Evolutionary conservation across 768 basidiomycete species (phyloP), one percentile per base, ranked within the genome.

Genomic region (Tricholoma furcatifolium): DNA sequence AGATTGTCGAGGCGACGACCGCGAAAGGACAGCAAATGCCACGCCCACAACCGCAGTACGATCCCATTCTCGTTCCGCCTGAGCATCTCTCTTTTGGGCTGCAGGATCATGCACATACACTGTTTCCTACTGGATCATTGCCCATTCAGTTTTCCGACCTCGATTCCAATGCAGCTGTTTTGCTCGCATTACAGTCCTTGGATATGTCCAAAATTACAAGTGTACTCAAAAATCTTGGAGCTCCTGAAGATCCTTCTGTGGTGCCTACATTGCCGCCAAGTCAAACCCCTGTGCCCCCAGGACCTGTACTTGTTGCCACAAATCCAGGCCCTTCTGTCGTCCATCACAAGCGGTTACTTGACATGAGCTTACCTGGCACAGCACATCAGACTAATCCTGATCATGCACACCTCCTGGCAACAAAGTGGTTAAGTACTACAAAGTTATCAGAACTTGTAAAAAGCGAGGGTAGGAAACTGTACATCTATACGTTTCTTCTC

Each of bases 341-440:
- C 50, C 47, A 68, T 59, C 65, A 77, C 21, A 71, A 59, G 46
- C 69, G 72, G 40, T 70, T 74, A 3, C 62, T 78, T 38, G 74
- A 76, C 54, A 71, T 77, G 73, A 74, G 65, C 56, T 66, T 74
- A 27, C 68, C 70, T 32, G 74, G 69, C 4, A 50, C 65, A 47
- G 75, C 75, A 31, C 73, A 75, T 32, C 67, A 74, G 39, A 68
- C 63, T 5, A 79, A 76, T 57, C 65, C 77, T 10, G 81, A 80
- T 35, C 88, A 90, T 62, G 83, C 86, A 0, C 71, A 83, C 51
- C 64, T 90, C 57, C 78, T 93, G 24, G 83, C 88, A 1, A 91
- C 81, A 43, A 91, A 87, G 63, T 93, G 91, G 91, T 73, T 91
- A 69, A 83, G 78, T 52, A 75, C 88, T 5, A 70, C 69, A 10